phyloP scores from a whole-genome alignment of 257 asterid genomes.

The Solanum medicagineum region DNA sequence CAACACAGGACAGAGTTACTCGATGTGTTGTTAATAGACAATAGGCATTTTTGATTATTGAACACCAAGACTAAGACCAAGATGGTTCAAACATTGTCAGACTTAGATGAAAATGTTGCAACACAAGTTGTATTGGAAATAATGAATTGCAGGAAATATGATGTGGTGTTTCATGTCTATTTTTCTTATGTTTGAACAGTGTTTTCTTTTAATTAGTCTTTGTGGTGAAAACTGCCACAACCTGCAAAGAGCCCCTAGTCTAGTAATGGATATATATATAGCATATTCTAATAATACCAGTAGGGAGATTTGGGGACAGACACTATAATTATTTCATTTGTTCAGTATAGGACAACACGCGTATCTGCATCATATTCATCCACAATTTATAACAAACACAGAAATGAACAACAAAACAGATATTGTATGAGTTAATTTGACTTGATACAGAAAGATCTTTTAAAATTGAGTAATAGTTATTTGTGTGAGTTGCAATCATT shows the following conservation, averaged over 20 bases:
- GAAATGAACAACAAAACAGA: neutral
- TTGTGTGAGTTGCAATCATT: too few species aligned
- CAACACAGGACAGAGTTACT: too few species aligned
- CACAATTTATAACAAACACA: neutral
- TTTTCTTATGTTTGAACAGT: neutral
- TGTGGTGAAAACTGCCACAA: neutral
- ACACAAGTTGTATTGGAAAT: neutral
- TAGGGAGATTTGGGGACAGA: neutral
- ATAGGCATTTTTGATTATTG: too few species aligned
- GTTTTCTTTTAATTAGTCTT: neutral
- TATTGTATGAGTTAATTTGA: too few species aligned
- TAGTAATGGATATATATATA: neutral
- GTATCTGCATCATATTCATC: neutral
- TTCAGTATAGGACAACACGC: constrained; percentile 3
- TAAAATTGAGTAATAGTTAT: too few species aligned
- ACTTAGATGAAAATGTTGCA: neutral
- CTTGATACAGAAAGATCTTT: too few species aligned
- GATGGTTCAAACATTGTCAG: neutral
- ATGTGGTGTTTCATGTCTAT: neutral
- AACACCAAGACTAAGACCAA: neutral
- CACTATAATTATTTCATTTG: neutral
- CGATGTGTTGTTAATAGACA: too few species aligned
- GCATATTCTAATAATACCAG: neutral
- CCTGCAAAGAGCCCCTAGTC: neutral
- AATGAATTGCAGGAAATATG: neutral